phyloP scores from a whole-genome alignment of 352 stramenopile species.

The Phytophthora rubi region DNA sequence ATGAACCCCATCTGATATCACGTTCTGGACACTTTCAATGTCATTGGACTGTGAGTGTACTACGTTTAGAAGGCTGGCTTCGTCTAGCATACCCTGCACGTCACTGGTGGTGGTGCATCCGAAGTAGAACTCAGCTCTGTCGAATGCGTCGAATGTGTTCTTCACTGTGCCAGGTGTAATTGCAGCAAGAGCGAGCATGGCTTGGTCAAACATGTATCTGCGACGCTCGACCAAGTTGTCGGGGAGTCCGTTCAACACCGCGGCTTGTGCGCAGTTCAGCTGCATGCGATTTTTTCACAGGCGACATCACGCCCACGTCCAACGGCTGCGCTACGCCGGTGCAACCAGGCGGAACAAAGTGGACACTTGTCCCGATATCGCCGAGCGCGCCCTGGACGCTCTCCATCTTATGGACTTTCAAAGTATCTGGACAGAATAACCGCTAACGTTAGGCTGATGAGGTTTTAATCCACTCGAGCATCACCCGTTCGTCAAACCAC shows the following conservation, averaged over 20 bases:
- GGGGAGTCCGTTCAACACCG: neutral
- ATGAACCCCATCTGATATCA: no score
- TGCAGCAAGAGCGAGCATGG: neutral
- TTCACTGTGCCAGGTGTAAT: neutral
- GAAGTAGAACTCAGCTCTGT: neutral
- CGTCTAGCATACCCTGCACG: neutral
- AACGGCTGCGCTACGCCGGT: neutral
- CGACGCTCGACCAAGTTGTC: neutral
- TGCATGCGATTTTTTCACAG: neutral
- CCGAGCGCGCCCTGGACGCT: neutral
- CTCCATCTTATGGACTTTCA: neutral
- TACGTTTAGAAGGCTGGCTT: neutral
- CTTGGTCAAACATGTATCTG: neutral
- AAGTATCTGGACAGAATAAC: neutral
- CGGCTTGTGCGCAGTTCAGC: neutral
- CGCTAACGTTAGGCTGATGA: no score
- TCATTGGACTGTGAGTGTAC: neutral
- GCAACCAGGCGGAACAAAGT: neutral
- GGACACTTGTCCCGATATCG: neutral
- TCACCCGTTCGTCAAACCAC: no score
- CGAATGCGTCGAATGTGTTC: neutral
- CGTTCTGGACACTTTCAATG: no score
- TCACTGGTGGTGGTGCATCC: neutral
- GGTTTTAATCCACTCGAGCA: no score
- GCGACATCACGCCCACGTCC: neutral